Conservation (phyloP, 2,329 filamentous ascomycete genomes). For the Arthrinium phaeospermum region DNA sequence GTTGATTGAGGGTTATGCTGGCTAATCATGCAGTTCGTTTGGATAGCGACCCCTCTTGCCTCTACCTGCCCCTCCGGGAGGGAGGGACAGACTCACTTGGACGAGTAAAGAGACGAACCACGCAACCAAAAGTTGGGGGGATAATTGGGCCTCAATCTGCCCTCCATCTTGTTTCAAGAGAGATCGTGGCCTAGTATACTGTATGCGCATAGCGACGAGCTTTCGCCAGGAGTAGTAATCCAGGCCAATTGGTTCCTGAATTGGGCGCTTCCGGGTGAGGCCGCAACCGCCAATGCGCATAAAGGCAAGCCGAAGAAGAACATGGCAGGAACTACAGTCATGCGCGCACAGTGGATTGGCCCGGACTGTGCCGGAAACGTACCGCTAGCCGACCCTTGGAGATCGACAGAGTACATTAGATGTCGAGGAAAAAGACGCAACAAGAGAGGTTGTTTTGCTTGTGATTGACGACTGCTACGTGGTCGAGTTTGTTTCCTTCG, state of each 20-base stretch:
- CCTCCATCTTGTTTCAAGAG: conserved; percentile 21
- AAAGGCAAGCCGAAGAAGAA: conserved; percentile 1
- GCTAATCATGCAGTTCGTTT: conserved; percentile 17
- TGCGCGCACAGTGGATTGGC: not conserved
- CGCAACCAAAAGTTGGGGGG: conserved; percentile 7
- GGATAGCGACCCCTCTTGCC: conserved; percentile 10
- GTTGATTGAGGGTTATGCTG: conserved; percentile 3
- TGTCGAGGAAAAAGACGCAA: conserved; percentile 2
- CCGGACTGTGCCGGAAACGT: not conserved
- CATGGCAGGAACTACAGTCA: conserved; percentile 4
- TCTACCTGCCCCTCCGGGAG: conserved; percentile 9
- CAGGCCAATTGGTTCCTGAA: conserved; percentile 34
- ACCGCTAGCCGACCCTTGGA: not conserved
- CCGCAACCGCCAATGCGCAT: conserved; percentile 23
- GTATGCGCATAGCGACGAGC: not conserved
- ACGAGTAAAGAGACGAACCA: conserved; percentile 3
- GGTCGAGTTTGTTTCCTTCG: conserved; percentile 24
- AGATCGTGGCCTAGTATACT: not conserved
- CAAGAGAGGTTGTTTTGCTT: not conserved
- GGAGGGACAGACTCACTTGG: not conserved
- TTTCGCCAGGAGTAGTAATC: not conserved
- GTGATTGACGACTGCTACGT: conserved; percentile 22
- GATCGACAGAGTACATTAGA: not conserved
- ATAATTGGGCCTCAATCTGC: conserved; percentile 24
- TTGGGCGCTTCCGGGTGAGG: conserved; percentile 31